Conservation (phyloP, 257 asterid species). For the Solanum lycopersicoides region DNA sequence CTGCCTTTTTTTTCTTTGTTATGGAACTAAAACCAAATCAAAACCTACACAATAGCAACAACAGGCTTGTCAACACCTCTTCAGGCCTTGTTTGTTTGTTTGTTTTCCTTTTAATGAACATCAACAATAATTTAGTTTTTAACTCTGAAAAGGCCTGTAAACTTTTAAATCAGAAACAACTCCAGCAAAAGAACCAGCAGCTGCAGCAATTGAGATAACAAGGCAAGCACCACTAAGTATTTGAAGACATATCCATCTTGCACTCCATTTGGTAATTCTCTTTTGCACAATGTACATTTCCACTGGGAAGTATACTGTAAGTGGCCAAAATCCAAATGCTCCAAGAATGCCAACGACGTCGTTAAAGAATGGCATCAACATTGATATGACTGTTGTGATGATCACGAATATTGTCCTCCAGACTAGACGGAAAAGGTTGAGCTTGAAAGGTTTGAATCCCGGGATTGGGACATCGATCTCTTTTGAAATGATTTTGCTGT, state of each 20-base stretch:
- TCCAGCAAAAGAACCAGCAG: slow-evolving; percentile 23
- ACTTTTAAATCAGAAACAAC: slow-evolving; percentile 7
- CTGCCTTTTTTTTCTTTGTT: background rate
- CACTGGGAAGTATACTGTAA: slow-evolving; percentile 18
- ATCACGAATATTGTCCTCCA: slow-evolving; percentile 19
- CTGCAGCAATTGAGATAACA: slow-evolving; percentile 15
- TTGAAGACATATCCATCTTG: slow-evolving; percentile 11
- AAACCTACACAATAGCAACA: background rate
- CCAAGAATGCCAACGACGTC: slow-evolving; percentile 20
- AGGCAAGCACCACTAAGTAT: slow-evolving; percentile 14
- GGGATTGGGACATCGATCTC: slow-evolving; percentile 7
- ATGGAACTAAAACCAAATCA: background rate
- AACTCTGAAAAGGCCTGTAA: slow-evolving; percentile 6
- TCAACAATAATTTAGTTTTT: background rate
- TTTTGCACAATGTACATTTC: slow-evolving; percentile 23
- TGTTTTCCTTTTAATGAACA: background rate
- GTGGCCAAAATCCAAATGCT: slow-evolving; percentile 21
- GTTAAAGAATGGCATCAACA: slow-evolving; percentile 25
- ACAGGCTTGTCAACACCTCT: background rate
- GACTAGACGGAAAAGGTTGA: slow-evolving; percentile 14
- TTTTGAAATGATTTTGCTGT: slow-evolving; percentile 6
- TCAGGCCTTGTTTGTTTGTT: background rate
- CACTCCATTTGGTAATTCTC: slow-evolving; percentile 14
- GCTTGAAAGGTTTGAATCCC: background rate
- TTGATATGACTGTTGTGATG: slow-evolving; percentile 9